Evolutionary conservation across 352 stramenopile species (phyloP).

Genomic region (Phytophthora vignae): DNA sequence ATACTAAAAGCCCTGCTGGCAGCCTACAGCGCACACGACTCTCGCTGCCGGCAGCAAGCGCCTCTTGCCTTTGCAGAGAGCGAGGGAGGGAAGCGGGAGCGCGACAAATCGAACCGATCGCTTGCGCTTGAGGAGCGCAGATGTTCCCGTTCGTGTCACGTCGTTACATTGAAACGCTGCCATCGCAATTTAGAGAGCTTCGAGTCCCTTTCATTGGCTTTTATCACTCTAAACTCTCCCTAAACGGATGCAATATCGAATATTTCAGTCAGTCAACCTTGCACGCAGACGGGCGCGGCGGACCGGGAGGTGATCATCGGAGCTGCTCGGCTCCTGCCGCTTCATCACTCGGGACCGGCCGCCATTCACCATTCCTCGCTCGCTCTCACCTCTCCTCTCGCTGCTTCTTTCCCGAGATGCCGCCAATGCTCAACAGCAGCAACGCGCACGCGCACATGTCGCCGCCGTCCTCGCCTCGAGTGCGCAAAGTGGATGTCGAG

Average conservation of each 20-base stretch:
- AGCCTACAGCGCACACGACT: not conserved
- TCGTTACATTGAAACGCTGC: not conserved
- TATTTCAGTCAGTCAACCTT: not conserved
- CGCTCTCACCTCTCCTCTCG: not conserved
- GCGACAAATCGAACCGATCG: constrained; percentile 25
- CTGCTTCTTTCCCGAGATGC: constrained; percentile 9
- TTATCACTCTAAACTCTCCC: not conserved
- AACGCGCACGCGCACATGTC: constrained; percentile 25
- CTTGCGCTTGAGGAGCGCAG: constrained; percentile 10
- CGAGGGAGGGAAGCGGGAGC: constrained; percentile 12
- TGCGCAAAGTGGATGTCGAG: constrained; percentile 20
- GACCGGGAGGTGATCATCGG: constrained; percentile 8
- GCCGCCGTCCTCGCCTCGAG: constrained; percentile 26
- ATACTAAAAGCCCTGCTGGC: not conserved
- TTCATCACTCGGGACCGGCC: constrained; percentile 2
- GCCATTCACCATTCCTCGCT: constrained; percentile 1
- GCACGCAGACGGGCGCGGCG: constrained; percentile 4
- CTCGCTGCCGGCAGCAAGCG: not conserved
- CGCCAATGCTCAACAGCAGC: constrained; percentile 45
- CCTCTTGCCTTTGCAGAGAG: constrained; percentile 6
- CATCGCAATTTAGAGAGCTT: not conserved
- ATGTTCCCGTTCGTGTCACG: not conserved
- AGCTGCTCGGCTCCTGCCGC: constrained; percentile 13
- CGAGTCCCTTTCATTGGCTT: not conserved
- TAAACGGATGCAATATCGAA: not conserved